Base-by-base conservation (phyloP, 2,329 filamentous ascomycete species). In the Alternaria gaisen region DNA sequence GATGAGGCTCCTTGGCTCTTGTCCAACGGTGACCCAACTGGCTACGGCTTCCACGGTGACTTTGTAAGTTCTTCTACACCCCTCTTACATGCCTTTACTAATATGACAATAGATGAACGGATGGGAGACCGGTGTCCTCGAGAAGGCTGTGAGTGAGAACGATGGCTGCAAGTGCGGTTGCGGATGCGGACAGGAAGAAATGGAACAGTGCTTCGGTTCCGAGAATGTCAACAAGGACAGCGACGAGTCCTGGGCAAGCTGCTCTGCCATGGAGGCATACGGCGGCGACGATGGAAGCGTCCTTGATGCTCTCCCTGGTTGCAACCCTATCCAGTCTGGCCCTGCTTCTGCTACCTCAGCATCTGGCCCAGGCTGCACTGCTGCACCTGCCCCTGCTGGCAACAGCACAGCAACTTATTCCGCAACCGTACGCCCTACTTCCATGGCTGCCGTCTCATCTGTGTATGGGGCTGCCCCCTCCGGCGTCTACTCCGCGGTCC, bases 161-260 rank as follows among this genome's bases (percentile, higher is more conserved):
- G 73, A 72, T 11, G 76, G 75, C 51, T 78, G 75, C 70, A 74
- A 76, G 63, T 79, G 77, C 60, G 77, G 77, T 26, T 79, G 77
- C 30, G 77, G 75, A 18, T 78, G 75, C 48, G 75, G 72, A 18
- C 67, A 75, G 28, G 67, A 72, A 11, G 63, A 77, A 64, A 74
- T 79, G 70, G 72, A 76, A 67, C 55, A 71, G 54, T 79, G 76
- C 72, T 79, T 79, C 53, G 75, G 76, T 20, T 61, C 68, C 6
- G 72, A 66, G 18, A 73, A 77, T 22, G 73, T 79, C 32, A 78
- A 78, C 62, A 68, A 75, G 14, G 69, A 77, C 26, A 53, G 53
- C 46, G 74, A 77, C 41, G 56, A 68, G 4, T 65, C 60, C 8
- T 78, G 72, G 59, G 53, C 70, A 26, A 59, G 62, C 24, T 79